A percentile compares a stretch with the other conserved stretches of the same genome.
Conservation (phyloP, 192 early-diverging fungal species). For the Coemansia sp. region DNA sequence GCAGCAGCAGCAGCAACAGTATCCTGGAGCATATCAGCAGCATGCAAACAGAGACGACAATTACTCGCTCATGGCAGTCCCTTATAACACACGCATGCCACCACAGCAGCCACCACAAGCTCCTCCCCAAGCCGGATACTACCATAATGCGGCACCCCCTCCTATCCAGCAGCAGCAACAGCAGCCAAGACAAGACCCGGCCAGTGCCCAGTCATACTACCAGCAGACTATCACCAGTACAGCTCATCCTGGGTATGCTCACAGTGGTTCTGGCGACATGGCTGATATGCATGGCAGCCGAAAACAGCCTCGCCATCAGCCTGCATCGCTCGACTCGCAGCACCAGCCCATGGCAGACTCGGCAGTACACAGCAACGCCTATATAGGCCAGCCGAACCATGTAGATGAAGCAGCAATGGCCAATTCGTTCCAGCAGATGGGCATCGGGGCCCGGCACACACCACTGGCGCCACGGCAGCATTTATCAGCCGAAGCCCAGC, state of each 20-base stretch:
- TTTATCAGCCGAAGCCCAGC: conserved; percentile 20
- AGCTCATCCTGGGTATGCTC: not conserved
- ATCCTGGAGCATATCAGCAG: not conserved
- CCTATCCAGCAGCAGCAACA: conserved; percentile 10
- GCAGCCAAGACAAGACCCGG: conserved; percentile 13
- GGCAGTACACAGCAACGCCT: conserved; percentile 13
- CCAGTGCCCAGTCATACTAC: conserved; percentile 16
- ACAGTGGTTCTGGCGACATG: conserved; percentile 12
- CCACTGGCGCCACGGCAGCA: conserved; percentile 22
- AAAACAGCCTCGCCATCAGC: conserved; percentile 9
- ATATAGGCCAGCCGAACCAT: not conserved
- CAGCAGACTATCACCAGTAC: conserved; percentile 19
- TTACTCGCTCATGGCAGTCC: conserved; percentile 36
- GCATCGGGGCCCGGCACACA: conserved; percentile 8
- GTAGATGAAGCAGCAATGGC: conserved; percentile 12
- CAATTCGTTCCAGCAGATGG: conserved; percentile 30
- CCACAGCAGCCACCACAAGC: not conserved
- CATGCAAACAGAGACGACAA: conserved; percentile 1
- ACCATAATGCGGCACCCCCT: not conserved
- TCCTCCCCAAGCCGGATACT: not conserved
- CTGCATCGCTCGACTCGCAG: not conserved
- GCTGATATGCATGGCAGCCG: conserved; percentile 12
- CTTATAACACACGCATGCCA: conserved; percentile 11
- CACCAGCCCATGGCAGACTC: conserved; percentile 13
- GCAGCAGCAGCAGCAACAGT: conserved; percentile 15